Conservation (phyloP, 306 rosid genomes). For the Calophaca sinica region DNA sequence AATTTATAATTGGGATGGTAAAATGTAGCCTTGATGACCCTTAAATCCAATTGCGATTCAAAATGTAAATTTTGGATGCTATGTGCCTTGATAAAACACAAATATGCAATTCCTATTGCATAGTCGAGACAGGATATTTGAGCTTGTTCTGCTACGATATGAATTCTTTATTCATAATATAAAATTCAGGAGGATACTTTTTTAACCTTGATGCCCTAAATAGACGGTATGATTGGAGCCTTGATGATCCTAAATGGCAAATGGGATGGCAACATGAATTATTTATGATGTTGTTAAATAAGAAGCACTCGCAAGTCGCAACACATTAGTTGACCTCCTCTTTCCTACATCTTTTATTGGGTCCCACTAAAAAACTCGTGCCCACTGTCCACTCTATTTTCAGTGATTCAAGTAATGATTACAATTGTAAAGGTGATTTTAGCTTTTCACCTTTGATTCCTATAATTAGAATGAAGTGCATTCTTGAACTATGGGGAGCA, state of each 20-base stretch:
- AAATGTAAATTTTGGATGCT: neutral
- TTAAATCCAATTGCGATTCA: too few species aligned
- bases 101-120: neutral
- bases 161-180: neutral
- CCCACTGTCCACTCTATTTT: too few species aligned
- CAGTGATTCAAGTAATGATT: too few species aligned
- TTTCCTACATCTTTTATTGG: too few species aligned
- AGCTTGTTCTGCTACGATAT: neutral
- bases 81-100: neutral
- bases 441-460: too few species aligned
- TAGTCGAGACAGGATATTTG: neutral
- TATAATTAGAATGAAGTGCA: too few species aligned
- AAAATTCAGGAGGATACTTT: neutral
- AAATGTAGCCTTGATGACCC: neutral
- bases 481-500: too few species aligned
- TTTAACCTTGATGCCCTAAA: neutral
- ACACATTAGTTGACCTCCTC: too few species aligned
- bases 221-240: neutral
- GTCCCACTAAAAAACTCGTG: too few species aligned
- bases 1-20: neutral
- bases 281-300: neutral
- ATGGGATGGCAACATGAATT: neutral
- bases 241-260: neutral
- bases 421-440: too few species aligned
- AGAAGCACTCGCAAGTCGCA: too few species aligned